These are phyloP conservation scores for Ustanciosporium gigantosporum DNA, from an alignment of 1,284 basidiomycete species.

Conservation along the genomic window DNA sequence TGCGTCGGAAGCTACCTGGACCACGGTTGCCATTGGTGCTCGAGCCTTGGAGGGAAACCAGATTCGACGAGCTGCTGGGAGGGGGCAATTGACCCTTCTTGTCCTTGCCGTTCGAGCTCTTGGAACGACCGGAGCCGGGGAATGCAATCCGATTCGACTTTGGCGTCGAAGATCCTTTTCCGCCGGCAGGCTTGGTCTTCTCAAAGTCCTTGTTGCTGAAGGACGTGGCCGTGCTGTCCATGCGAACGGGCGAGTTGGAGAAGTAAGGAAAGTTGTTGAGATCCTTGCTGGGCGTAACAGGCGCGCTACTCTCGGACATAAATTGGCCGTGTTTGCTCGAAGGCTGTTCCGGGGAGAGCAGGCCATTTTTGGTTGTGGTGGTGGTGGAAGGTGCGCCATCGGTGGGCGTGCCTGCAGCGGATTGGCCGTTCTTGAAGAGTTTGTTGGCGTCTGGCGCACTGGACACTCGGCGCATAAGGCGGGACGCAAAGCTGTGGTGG, in stretches of 20 bases:
- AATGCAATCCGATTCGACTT: conserved; percentile 45
- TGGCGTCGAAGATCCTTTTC: conserved; percentile 39
- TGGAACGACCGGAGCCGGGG: conserved; percentile 44
- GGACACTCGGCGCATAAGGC: conserved; percentile 78
- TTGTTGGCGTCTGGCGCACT: conserved; percentile 95
- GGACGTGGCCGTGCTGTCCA: conserved; percentile 54
- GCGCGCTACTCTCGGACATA: conserved; percentile 11
- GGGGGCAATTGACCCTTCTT: conserved; percentile 72
- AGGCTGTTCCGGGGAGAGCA: conserved; percentile 66
- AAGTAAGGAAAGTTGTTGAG: conserved; percentile 34
- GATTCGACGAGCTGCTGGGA: conserved; percentile 70
- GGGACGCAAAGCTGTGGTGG: conserved; percentile 27
- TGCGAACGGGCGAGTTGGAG: conserved; percentile 51
- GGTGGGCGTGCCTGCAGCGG: too few species aligned
- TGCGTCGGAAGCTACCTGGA: conserved; percentile 75
- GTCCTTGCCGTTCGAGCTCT: conserved; percentile 60
- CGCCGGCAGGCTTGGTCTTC: conserved; percentile 31
- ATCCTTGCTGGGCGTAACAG: conserved; percentile 13
- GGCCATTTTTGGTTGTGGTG: conserved; percentile 16
- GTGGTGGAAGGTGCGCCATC: conserved; percentile 4
- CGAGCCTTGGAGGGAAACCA: conserved; percentile 41
- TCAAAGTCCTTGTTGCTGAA: conserved; percentile 58
- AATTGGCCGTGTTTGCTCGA: conserved; percentile 33
- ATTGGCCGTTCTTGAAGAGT: conserved; percentile 67
- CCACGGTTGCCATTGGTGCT: conserved; percentile 62